Evolutionary conservation across 352 stramenopile species (phyloP), one percentile per base, ranked within the genome.

Genomic region (Chrysophaeum taylorii): DNA sequence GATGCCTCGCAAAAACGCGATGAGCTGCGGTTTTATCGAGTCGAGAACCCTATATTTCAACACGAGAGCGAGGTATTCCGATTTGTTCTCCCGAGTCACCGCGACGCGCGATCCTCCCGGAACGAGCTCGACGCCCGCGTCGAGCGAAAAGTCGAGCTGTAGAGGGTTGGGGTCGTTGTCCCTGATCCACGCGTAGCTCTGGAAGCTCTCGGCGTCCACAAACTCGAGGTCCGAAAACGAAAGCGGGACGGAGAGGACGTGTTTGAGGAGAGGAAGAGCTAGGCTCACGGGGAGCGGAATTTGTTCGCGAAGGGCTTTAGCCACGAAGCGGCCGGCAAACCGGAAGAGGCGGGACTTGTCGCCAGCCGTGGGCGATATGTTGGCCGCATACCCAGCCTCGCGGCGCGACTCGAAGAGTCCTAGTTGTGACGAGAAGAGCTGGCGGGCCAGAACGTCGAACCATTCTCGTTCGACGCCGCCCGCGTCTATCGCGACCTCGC

Each of bases 11-110:
- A 96, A 75, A 73, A 96, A 94, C 27, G 85, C 82, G 67, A 94
- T 85, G 63, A 95, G 90, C 70, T 95, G 90, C 74, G 90, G 82
- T 0, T 84, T 82, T 68, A 96, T 94, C 18, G 85, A 84, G 7
- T 86, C 92, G 18, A 89, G 87, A 87, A 96, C 93, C 7, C 87
- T 82, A 74, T 96, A 89, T 69, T 94, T 84, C 27, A n/a, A 93
- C 68, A 93, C 85, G 2, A 95, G 76, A 68, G 92, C 87, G 16
- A 94, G 85, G 70, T 96, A 96, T 62, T 94, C 87, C 79, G 93
- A 88, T 81, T 96, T 96, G 85, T 96, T 96, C 23, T 84, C 88
- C 61, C 96, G 87, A 1, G 89, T 95, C 2, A 96, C 91, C 4
- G 70, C 67, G 35, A 96, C 80, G 68, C 92, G 75, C 16, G 82